Base-by-base conservation (phyloP, 805 yeast species). In the Starmera amethionina region DNA sequence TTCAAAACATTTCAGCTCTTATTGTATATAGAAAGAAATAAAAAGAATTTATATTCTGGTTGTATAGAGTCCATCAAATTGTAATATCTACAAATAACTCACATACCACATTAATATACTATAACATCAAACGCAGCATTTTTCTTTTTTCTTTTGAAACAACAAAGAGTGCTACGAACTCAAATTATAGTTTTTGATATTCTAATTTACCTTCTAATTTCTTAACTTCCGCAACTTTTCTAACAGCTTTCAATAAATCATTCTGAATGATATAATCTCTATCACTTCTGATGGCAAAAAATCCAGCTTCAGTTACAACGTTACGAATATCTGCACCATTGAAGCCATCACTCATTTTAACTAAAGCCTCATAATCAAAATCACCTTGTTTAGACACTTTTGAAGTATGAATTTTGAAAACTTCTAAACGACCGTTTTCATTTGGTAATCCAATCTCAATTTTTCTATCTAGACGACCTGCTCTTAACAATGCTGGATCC, bases 271-370 rank as follows among this genome's bases (percentile, higher is more conserved):
- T 87, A 65, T 86, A 87, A 60, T 90, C 97, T 55, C 98, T 79
- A 59, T 93, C 98, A 57, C 93, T 97, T 66, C 98, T 78, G 52
- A 93, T 93, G 40, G 98, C 97, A 52, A 89, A 87, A 67, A 93
- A 93, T 3, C 98, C 98, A 25, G 97, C 96, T 67, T 90, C 98
- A n/a, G 98, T 90, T 30, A 89, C 75, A 44, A 93, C 96, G 60
- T 90, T 90, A 63, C 98, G 79, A 52, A 90, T 82, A 72, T 90
- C 98, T 6, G 97, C 97, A 68, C 98, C 98, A 64, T 90, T 90
- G 67, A 93, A 93, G 2, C 97, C 97, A 65, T 90, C 98, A 62
- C 95, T 83, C 97, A 93, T 93, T 68, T 93, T 93, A 32, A 90
- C 97, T 30, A 87, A 83, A 13, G 96, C 95, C 66, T 93, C 97